These are phyloP conservation scores for Umbellularia californica DNA, from an alignment of 164 flowering plant species.

Conservation along the genomic window DNA sequence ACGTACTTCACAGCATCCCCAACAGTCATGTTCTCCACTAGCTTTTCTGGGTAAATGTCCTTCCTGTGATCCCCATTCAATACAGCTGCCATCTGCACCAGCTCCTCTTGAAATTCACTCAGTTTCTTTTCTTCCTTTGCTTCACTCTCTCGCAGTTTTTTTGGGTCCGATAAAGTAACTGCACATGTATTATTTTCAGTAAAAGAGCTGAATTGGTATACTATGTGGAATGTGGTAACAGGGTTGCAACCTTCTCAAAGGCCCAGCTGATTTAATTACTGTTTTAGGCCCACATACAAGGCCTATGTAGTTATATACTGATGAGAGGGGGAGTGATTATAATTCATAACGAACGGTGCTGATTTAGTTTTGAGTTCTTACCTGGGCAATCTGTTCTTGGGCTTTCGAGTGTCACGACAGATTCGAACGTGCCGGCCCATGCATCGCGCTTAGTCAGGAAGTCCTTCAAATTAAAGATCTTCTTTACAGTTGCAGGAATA, in stretches of 20 bases:
- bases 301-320: too few relatives aligned
- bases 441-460: conserved; percentile 81
- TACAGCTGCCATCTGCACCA: conserved; percentile 63
- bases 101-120: conserved; percentile 62
- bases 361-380: conserved; percentile 12
- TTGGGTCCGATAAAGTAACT: conserved; percentile 56
- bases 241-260: too few relatives aligned
- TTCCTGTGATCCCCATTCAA: conserved; percentile 57
- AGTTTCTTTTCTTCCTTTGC: conserved; percentile 42
- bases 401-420: conserved; percentile 37
- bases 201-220: too few relatives aligned
- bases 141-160: conserved; percentile 32
- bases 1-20: conserved; percentile 38
- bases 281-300: too few relatives aligned
- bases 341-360: too few relatives aligned
- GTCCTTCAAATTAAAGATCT: conserved; percentile 58
- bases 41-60: conserved; percentile 43
- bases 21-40: conserved; percentile 61
- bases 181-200: not conserved
- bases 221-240: too few relatives aligned
- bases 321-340: too few relatives aligned
- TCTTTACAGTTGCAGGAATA: conserved; percentile 81
- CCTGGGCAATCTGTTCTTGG: conserved; percentile 92
- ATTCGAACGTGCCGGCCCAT: conserved; percentile 88
- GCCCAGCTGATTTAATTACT: too few relatives aligned